A percentile compares a stretch with the other conserved stretches of the same genome.
phyloP scores from a whole-genome alignment of 345 rosid species.

The Syzygium oleosum region DNA sequence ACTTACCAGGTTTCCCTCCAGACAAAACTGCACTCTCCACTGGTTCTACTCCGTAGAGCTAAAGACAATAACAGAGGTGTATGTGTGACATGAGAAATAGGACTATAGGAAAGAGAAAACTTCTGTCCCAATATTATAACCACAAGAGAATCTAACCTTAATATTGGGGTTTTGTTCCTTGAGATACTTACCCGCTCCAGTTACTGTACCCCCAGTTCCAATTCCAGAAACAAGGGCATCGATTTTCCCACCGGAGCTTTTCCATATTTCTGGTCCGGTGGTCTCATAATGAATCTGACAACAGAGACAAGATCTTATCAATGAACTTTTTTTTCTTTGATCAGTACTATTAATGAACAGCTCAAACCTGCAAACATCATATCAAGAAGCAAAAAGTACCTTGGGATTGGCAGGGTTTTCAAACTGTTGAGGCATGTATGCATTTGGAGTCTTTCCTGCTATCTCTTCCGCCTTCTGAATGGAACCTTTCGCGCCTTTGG shows the following conservation, averaged over 20 bases:
- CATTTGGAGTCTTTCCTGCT: constrained; percentile 42
- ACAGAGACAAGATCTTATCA: background rate
- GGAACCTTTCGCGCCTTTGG: constrained; percentile 56
- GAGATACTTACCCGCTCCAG: constrained; percentile 52
- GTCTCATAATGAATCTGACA: constrained; percentile 56
- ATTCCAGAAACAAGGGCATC: constrained; percentile 58
- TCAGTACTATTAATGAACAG: background rate
- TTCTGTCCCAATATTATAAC: background rate
- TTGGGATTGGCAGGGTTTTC: constrained; percentile 71
- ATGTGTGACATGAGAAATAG: background rate
- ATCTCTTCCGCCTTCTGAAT: constrained; percentile 69
- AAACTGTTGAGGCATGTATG: constrained; percentile 58
- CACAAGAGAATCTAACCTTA: constrained; percentile 29
- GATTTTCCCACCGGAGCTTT: constrained; percentile 47
- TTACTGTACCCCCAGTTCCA: constrained; percentile 60
- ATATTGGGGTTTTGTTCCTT: constrained; percentile 57
- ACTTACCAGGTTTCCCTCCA: constrained; percentile 50
- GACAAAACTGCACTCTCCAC: constrained; percentile 44
- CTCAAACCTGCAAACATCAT: background rate
- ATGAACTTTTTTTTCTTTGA: background rate
- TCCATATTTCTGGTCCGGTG: constrained; percentile 64
- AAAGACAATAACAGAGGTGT: background rate
- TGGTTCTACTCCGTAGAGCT: constrained; percentile 55
- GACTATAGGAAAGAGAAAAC: background rate
- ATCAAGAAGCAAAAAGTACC: constrained; percentile 20